phyloP scores from a whole-genome alignment of 352 stramenopile genomes.

The Phytophthora constricta region DNA sequence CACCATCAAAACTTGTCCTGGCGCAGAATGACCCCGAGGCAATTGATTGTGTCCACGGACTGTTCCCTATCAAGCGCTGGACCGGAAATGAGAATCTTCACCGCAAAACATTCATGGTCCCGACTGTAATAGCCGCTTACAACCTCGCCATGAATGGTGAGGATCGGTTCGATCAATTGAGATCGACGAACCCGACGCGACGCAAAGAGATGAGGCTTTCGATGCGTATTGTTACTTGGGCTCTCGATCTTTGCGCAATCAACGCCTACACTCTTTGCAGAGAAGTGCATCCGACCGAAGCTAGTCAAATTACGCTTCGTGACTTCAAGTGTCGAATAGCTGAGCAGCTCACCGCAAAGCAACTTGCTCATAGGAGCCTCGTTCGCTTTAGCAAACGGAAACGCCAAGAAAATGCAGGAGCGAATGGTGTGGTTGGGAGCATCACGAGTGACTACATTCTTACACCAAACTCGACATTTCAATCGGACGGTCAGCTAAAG shows the following conservation, averaged over 20 bases:
- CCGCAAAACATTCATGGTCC: constrained; percentile 5
- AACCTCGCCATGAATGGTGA: constrained; percentile 14
- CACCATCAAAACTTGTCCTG: background rate
- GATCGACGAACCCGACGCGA: background rate
- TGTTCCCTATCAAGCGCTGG: constrained; percentile 13
- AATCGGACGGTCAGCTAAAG: too few species aligned
- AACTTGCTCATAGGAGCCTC: too few species aligned
- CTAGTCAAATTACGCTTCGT: too few species aligned
- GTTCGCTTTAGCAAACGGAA: too few species aligned
- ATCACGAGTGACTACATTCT: too few species aligned
- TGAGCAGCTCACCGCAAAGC: too few species aligned
- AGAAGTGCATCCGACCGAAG: too few species aligned
- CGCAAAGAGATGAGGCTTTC: background rate
- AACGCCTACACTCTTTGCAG: too few species aligned
- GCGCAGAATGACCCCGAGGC: background rate
- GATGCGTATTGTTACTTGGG: constrained; percentile 8
- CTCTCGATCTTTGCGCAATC: background rate
- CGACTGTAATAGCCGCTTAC: background rate
- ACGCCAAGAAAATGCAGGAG: too few species aligned
- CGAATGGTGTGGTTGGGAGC: too few species aligned
- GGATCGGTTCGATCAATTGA: constrained; percentile 8
- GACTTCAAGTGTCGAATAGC: too few species aligned
- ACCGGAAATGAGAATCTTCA: background rate
- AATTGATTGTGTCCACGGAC: background rate
- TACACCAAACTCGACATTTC: too few species aligned